These are phyloP conservation scores for Hypoxylon sp. DNA, from an alignment of 2,329 filamentous ascomycete genomes.

Conservation along the genomic window DNA sequence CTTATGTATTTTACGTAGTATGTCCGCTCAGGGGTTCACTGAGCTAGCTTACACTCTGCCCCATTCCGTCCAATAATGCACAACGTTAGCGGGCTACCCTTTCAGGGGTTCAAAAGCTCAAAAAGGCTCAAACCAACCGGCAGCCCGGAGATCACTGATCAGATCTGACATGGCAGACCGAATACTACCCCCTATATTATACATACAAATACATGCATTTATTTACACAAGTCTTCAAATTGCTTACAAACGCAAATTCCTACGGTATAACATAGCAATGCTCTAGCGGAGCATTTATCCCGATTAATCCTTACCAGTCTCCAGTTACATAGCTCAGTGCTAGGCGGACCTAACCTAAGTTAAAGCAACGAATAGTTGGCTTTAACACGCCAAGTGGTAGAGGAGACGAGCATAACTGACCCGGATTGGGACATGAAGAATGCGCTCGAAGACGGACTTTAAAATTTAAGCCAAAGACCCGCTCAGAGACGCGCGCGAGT, in stretches of 20 bases:
- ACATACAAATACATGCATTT: conserved; percentile 9
- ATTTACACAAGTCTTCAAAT: conserved; percentile 18
- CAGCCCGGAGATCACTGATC: conserved; percentile 44
- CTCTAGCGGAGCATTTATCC: conserved; percentile 33
- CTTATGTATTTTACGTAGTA: conserved; percentile 19
- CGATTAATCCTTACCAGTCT: conserved; percentile 5
- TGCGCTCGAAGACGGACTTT: conserved; percentile 6
- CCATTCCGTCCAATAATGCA: conserved; percentile 35
- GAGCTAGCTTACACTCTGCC: conserved; percentile 23
- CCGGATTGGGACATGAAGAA: conserved; percentile 13
- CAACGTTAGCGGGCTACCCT: conserved; percentile 22
- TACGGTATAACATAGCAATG: background rate
- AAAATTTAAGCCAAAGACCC: conserved; percentile 17
- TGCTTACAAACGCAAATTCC: conserved; percentile 21
- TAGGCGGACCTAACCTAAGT: conserved; percentile 11
- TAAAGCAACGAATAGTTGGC: conserved; percentile 3
- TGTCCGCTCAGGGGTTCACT: conserved; percentile 35
- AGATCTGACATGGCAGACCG: conserved; percentile 44
- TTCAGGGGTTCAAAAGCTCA: conserved; percentile 35
- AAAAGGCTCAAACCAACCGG: conserved; percentile 31
- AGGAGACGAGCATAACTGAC: conserved; percentile 8
- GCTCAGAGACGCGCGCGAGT: conserved; percentile 18
- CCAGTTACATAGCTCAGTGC: background rate
- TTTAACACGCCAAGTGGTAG: background rate
- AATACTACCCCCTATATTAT: conserved; percentile 42